These are phyloP conservation scores for Acacia concinna DNA, from an alignment of 331 rosid genomes.

Conservation along the genomic window DNA sequence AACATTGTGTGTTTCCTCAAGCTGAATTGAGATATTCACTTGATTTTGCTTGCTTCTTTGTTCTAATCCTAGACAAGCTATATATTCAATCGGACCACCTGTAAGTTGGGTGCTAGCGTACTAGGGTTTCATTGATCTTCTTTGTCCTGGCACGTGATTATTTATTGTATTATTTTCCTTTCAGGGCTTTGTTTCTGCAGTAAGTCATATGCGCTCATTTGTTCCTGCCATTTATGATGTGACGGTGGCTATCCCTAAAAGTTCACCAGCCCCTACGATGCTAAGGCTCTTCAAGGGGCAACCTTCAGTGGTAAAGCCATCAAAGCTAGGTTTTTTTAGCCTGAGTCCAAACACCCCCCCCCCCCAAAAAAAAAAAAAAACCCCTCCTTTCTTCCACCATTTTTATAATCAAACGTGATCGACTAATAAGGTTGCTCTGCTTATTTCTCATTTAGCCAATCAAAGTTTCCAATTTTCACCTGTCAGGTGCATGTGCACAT, in stretches of 20 bases:
- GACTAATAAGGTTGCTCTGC: neutral
- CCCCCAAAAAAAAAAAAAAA: neutral
- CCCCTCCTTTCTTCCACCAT: neutral
- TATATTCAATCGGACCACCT: neutral
- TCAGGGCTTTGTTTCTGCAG: slow-evolving; percentile 98
- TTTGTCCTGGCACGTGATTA: neutral
- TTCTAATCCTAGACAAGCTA: slow-evolving; percentile 4
- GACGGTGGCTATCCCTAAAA: slow-evolving; percentile 84
- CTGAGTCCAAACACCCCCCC: neutral
- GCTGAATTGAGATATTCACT: slow-evolving; percentile 3
- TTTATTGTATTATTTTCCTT: slow-evolving; percentile 51
- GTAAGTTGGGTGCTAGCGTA: neutral
- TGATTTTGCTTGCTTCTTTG: slow-evolving; percentile 18
- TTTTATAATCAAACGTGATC: neutral
- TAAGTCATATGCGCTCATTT: slow-evolving; percentile 88
- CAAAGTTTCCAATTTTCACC: neutral
- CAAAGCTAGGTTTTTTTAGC: slow-evolving; percentile 27
- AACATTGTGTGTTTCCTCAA: neutral
- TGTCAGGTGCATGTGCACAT: slow-evolving; percentile 83
- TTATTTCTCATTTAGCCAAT: neutral
- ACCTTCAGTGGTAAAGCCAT: slow-evolving; percentile 79
- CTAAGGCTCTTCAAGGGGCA: slow-evolving; percentile 85
- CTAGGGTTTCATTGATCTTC: neutral
- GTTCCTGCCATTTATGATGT: slow-evolving; percentile 92
- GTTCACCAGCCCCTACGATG: slow-evolving; percentile 85